phyloP scores from a whole-genome alignment of 805 yeast genomes.

The Candida peoriensis region DNA sequence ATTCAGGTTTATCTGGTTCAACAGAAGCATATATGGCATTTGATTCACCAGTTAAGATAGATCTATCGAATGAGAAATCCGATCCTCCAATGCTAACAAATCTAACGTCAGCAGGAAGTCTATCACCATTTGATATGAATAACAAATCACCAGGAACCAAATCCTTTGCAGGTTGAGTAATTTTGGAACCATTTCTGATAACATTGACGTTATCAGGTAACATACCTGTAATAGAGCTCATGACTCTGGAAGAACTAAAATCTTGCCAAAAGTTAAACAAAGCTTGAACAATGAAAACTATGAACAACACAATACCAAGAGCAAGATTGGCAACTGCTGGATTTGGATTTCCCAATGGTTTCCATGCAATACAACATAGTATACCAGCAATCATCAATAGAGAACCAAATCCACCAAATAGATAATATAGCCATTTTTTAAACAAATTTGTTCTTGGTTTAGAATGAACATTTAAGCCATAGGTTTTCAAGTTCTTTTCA shows the following conservation, averaged over 20 bases:
- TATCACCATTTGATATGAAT: conserved; percentile 32
- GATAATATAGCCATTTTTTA: conserved; percentile 32
- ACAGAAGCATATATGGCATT: conserved; percentile 32
- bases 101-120: conserved; percentile 44
- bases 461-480: conserved; percentile 34
- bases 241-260: conserved; percentile 40
- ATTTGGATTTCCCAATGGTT: conserved; percentile 41
- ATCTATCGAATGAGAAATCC: conserved; percentile 40
- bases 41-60: conserved; percentile 47
- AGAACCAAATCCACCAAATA: conserved; percentile 46
- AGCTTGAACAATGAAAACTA: conserved; percentile 39
- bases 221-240: conserved; percentile 42
- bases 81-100: conserved; percentile 29
- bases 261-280: conserved; percentile 42
- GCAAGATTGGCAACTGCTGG: conserved; percentile 39
- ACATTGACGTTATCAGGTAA: conserved; percentile 35
- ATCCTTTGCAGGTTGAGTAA: conserved; percentile 27
- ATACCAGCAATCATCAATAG: conserved; percentile 38
- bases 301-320: conserved; percentile 36
- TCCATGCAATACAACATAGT: conserved; percentile 39
- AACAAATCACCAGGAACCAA: conserved; percentile 44
- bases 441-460: conserved; percentile 31
- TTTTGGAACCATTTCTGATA: conserved; percentile 29
- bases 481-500: conserved; percentile 10
- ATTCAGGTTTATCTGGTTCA: conserved; percentile 23